A percentile compares a stretch with the other conserved stretches of the same genome.
Conservation (phyloP, 2,329 filamentous ascomycete species). For the Phialophora expanda region DNA sequence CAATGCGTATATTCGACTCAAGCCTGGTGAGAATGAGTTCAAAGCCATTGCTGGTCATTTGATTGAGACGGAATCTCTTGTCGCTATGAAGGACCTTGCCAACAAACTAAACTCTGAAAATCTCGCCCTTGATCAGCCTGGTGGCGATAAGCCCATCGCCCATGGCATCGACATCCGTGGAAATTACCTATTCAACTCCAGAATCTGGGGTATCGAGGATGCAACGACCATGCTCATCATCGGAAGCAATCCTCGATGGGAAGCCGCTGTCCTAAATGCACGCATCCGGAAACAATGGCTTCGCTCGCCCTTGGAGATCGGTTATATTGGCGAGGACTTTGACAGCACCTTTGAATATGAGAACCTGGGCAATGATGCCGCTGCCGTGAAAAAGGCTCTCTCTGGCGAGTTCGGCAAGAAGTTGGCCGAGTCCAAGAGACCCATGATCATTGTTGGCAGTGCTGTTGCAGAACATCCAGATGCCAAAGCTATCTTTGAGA, state of each 20-base stretch:
- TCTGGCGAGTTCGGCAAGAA: slow-evolving; percentile 91
- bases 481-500: slow-evolving; percentile 91
- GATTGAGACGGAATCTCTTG: slow-evolving; percentile 88
- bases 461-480: slow-evolving; percentile 89
- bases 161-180: slow-evolving; percentile 93
- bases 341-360: slow-evolving; percentile 95
- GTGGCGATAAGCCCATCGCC: slow-evolving; percentile 79
- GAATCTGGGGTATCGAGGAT: slow-evolving; percentile 90
- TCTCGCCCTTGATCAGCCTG: slow-evolving; percentile 86
- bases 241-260: slow-evolving; percentile 92
- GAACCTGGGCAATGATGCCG: slow-evolving; percentile 80
- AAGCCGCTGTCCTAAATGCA: slow-evolving; percentile 93
- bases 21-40: slow-evolving; percentile 90
- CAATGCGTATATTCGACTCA: slow-evolving; percentile 76
- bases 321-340: slow-evolving; percentile 86
- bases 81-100: slow-evolving; percentile 95
- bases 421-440: slow-evolving; percentile 81
- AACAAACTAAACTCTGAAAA: slow-evolving; percentile 98
- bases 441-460: slow-evolving; percentile 96
- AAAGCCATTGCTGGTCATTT: slow-evolving; percentile 92
- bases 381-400: slow-evolving; percentile 82
- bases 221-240: slow-evolving; percentile 90
- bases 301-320: slow-evolving; percentile 90
- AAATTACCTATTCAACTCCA: slow-evolving; percentile 97
- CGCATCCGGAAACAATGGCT: slow-evolving; percentile 98